These are phyloP conservation scores for Chlorella ohadii DNA, from an alignment of 139 green algal species.

Conservation along the genomic window DNA sequence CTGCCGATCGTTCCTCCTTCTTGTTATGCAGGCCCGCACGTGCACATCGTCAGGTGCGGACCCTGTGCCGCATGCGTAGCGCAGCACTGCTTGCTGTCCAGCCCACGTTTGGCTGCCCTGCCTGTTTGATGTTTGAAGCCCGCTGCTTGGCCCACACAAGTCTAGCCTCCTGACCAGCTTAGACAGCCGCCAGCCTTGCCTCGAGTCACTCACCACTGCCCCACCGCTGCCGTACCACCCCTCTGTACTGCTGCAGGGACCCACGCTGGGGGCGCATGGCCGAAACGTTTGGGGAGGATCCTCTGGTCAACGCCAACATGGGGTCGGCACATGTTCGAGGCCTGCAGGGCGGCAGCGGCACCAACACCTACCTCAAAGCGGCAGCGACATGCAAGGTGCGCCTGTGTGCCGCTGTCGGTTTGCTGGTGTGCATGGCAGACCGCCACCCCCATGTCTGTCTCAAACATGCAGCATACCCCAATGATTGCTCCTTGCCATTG, in stretches of 20 bases:
- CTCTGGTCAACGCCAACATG: conserved; percentile 4
- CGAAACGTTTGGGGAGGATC: neutral
- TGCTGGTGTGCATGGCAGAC: no score
- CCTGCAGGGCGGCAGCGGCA: conserved; percentile 11
- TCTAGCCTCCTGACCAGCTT: neutral
- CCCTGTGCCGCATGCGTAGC: no score
- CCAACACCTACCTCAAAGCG: neutral
- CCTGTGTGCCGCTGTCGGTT: no score
- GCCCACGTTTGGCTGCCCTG: neutral
- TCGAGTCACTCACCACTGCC: no score
- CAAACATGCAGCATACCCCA: no score
- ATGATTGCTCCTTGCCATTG: no score
- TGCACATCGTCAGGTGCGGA: conserved; percentile 11
- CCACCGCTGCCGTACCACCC: no score
- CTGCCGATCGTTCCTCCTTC: no score
- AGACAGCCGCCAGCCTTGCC: neutral
- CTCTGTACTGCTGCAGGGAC: conserved; percentile 2
- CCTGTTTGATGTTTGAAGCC: no score
- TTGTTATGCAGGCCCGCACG: neutral
- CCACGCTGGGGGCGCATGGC: neutral
- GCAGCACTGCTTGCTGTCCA: neutral
- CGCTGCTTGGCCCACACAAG: no score
- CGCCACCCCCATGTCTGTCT: no score
- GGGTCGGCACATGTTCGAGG: neutral
- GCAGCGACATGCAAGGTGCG: conserved; percentile 2